A percentile compares a stretch with the other conserved stretches of the same genome.
Evolutionary conservation across 768 basidiomycete genomes (phyloP).

Genomic region (Termitomyces sp.): DNA sequence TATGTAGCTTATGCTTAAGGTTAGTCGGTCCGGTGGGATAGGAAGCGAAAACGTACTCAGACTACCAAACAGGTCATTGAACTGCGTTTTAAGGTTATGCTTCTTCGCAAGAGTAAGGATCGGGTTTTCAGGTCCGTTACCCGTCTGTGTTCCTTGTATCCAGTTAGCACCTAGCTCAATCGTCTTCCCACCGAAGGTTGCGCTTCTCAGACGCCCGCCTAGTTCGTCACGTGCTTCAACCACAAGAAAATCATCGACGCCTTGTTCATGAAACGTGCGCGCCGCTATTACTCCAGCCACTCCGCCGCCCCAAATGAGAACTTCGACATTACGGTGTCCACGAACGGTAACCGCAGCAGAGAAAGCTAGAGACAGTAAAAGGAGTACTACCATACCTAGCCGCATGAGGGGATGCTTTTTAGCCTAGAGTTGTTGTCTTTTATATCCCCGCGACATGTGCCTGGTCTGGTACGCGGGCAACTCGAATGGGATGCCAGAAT

Average conservation of each 20-base stretch:
- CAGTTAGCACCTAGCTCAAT: constrained; percentile 61
- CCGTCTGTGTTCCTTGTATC: constrained; percentile 48
- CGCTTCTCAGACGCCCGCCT: constrained; percentile 55
- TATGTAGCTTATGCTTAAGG: constrained; percentile 40
- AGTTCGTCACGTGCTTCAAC: constrained; percentile 55
- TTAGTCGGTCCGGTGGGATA: not conserved
- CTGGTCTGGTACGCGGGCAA: no score
- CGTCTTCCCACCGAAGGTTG: constrained; percentile 39
- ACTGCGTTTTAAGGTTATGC: constrained; percentile 41
- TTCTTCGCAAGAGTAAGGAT: constrained; percentile 54
- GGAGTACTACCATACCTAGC: not conserved
- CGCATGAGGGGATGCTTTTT: not conserved
- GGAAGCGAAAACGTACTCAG: constrained; percentile 29
- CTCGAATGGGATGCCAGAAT: no score
- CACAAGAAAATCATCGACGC: constrained; percentile 52
- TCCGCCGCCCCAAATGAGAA: constrained; percentile 64
- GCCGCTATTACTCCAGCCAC: constrained; percentile 65
- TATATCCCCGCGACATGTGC: not conserved
- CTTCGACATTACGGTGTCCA: constrained; percentile 17
- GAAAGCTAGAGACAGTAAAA: not conserved
- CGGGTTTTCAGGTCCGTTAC: constrained; percentile 50
- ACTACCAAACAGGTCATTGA: constrained; percentile 39
- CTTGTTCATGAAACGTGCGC: constrained; percentile 47
- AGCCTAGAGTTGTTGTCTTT: not conserved
- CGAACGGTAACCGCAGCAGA: not conserved